Base-by-base conservation (phyloP, 2,329 filamentous ascomycete genomes). In the Plenodomus biglobosus region DNA sequence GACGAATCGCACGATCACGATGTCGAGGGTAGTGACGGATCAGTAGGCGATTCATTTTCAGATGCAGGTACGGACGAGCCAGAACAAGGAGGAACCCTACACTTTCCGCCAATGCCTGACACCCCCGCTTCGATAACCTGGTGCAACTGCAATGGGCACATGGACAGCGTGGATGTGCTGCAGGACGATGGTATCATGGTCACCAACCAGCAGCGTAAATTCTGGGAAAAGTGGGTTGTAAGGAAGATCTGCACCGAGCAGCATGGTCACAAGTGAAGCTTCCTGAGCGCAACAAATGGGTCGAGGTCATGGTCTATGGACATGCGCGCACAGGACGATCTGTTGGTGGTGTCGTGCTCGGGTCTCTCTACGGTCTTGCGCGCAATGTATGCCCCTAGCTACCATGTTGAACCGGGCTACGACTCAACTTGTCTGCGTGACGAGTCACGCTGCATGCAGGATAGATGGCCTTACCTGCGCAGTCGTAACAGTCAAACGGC, bases 141-240 rank as follows among this genome's bases (percentile, higher is more conserved):
- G 74, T 78, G 75, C 54, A 76, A 72, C 50, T 77, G 76, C 62
- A 70, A 69, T 48, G 69, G 65, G 24, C 70, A 69, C 62, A 60
- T 72, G 43, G 70, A 74, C 38, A 72, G 66, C 44, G 68, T 72
- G 7, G 76, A 79, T 20, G 71, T 74, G 18, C 63, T 81, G 5
- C 73, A 70, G 15, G 80, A 82, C 55, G 73, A 81, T 53, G 78
- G 78, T 1, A 50, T 69, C 3, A 64, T 62, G 34, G 77, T 81
- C 3, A 73, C 70, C n/a, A 74, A 76, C 52, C 58, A 65, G 30
- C 77, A 81, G 56, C 73, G 80, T 42, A 81, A 80, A 56, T 70
- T 75, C 44, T 82, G 79, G 80, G 79, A 83, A 63, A 75, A 75
- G 55, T 83, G 80, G 80, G 77, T 79, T 11, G 60, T 80, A 11